A percentile compares a stretch with the other conserved stretches of the same genome.
phyloP scores from a whole-genome alignment of 331 rosid genomes.

The Rosa hybrid region DNA sequence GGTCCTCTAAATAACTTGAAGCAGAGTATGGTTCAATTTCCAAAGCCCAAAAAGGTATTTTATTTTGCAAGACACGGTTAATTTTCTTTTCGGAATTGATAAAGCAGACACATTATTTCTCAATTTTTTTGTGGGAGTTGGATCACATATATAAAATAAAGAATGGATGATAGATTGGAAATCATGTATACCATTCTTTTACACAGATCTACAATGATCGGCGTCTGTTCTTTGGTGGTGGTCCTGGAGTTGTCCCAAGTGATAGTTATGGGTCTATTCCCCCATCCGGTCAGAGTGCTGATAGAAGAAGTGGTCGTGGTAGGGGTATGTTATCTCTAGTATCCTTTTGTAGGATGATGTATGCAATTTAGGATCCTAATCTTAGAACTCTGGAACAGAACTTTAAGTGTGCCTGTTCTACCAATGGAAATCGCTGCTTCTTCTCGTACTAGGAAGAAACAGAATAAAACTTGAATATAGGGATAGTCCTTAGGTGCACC shows the following conservation, averaged over 20 bases:
- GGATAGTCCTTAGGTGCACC: neutral
- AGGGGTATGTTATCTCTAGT: constrained; percentile 65
- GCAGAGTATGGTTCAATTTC: constrained; percentile 99
- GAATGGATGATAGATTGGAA: constrained; percentile 3
- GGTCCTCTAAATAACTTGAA: constrained; percentile 96
- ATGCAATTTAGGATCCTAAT: neutral
- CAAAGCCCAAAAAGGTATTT: constrained; percentile 94
- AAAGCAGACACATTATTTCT: neutral
- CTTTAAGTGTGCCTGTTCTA: neutral
- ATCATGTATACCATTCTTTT: constrained; percentile 25
- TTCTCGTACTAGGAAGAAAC: too few species aligned
- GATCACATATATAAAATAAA: constrained; percentile 11
- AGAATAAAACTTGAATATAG: neutral
- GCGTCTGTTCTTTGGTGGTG: constrained; percentile 87
- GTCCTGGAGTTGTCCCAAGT: constrained; percentile 79
- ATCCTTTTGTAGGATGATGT: neutral
- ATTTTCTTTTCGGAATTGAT: neutral
- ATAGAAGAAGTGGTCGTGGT: constrained; percentile 78
- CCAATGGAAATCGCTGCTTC: neutral
- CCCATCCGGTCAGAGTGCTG: constrained; percentile 59
- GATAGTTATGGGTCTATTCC: constrained; percentile 70
- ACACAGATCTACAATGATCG: constrained; percentile 89
- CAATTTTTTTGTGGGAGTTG: neutral
- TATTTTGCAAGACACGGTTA: neutral
- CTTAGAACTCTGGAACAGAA: neutral